Evolutionary conservation across 2,329 filamentous ascomycete genomes (phyloP).

Genomic region (Seiridium cupressi): DNA sequence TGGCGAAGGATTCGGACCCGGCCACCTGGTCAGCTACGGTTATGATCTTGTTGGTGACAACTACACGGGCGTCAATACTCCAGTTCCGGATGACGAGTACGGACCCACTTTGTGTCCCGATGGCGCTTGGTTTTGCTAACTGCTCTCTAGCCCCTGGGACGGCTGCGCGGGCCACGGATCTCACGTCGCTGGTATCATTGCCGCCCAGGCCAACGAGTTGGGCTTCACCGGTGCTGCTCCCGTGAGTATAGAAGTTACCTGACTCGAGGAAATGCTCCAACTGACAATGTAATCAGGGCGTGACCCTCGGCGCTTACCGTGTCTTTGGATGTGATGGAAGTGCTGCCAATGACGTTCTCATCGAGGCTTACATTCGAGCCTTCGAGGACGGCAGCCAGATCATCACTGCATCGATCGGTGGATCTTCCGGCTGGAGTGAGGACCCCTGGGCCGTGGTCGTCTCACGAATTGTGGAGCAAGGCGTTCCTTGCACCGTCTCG

Average conservation of each 20-base stretch:
- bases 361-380: conserved; percentile 58
- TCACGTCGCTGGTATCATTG: conserved; percentile 62
- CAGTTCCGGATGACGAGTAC: conserved; percentile 25
- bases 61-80: conserved; percentile 35
- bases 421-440: conserved; percentile 49
- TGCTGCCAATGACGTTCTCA: conserved; percentile 54
- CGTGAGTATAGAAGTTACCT: conserved; percentile 17
- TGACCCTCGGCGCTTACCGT: conserved; percentile 54
- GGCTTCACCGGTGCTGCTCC: conserved; percentile 58
- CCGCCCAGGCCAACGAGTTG: conserved; percentile 50
- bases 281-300: conserved; percentile 24
- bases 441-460: conserved; percentile 49
- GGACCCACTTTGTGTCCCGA: background rate
- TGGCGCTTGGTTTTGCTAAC: background rate
- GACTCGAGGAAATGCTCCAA: background rate
- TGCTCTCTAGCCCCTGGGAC: conserved; percentile 44
- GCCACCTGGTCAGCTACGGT: conserved; percentile 57
- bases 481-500: conserved; percentile 52
- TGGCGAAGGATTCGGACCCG: conserved; percentile 61
- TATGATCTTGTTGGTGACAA: conserved; percentile 57
- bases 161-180: conserved; percentile 59
- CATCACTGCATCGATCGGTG: conserved; percentile 55
- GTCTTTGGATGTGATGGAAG: conserved; percentile 55
- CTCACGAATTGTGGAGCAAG: conserved; percentile 50
- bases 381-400: conserved; percentile 59